Conservation (phyloP, 495 filamentous ascomycete genomes). For the Pyrenula massariospora region DNA sequence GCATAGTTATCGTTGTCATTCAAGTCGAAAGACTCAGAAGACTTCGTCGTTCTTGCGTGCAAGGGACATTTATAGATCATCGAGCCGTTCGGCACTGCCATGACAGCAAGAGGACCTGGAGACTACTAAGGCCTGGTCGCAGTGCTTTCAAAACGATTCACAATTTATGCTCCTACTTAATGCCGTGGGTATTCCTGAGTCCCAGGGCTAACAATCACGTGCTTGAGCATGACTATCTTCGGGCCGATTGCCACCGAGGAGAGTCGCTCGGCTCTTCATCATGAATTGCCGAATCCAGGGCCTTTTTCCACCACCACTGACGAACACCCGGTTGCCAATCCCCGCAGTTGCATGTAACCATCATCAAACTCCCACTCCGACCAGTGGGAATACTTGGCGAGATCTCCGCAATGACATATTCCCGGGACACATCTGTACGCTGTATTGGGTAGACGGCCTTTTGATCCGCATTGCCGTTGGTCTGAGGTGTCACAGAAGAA, state of each 20-base stretch:
- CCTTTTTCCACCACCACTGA: background rate
- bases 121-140: no score
- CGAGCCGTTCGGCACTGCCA: no score
- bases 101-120: no score
- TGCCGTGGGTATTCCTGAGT: no score
- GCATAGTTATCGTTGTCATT: no score
- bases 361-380: background rate
- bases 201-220: no score
- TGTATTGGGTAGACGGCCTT: background rate
- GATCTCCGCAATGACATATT: background rate
- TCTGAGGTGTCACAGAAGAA: background rate
- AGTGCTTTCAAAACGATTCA: no score
- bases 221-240: no score
- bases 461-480: background rate
- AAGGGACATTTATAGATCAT: no score
- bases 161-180: no score
- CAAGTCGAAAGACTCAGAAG: no score
- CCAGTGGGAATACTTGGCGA: background rate
- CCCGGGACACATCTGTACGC: background rate
- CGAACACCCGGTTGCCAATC: background rate
- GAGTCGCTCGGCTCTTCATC: background rate
- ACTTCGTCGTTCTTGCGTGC: no score
- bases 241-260: background rate
- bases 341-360: background rate
- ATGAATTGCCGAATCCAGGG: background rate